These are phyloP conservation scores for Akebia trifoliata DNA, from an alignment of 164 flowering plant genomes.

Conservation along the genomic window DNA sequence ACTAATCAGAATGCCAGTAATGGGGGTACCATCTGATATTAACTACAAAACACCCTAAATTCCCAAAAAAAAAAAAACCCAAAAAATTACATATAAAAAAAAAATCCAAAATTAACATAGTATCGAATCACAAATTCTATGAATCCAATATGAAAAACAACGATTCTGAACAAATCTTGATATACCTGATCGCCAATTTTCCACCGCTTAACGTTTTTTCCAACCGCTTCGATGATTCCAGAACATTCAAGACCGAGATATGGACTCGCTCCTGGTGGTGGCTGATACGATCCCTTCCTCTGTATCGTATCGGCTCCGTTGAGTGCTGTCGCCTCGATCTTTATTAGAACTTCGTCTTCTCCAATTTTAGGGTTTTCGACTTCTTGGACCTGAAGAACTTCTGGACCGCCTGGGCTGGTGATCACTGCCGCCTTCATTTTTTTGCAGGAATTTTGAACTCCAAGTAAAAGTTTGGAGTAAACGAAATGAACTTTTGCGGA, in stretches of 20 bases:
- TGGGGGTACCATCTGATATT: no score
- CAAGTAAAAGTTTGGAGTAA: no score
- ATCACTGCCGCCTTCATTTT: slow-evolving; percentile 85
- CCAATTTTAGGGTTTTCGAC: slow-evolving; percentile 67
- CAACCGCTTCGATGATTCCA: slow-evolving; percentile 66
- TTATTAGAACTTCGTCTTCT: slow-evolving; percentile 76
- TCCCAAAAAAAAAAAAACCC: no score
- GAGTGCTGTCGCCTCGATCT: slow-evolving; percentile 65
- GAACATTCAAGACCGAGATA: slow-evolving; percentile 87
- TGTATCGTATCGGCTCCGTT: slow-evolving; percentile 77
- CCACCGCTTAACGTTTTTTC: slow-evolving; percentile 70
- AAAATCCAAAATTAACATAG: no score
- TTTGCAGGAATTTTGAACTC: no score
- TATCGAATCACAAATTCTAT: no score
- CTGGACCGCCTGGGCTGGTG: slow-evolving; percentile 65
- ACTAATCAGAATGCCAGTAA: no score
- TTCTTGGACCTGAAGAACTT: slow-evolving; percentile 62
- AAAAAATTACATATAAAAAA: no score
- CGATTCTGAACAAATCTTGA: neutral
- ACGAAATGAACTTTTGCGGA: no score
- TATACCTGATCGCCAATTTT: slow-evolving; percentile 87
- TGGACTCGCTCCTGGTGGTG: slow-evolving; percentile 62
- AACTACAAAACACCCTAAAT: no score
- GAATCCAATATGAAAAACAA: neutral
- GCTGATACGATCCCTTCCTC: slow-evolving; percentile 58